Percentiles rank a stretch among this genome's conserved stretches.
phyloP scores from a whole-genome alignment of 2,329 filamentous ascomycete species.

The Tricladium varicosporioides region DNA sequence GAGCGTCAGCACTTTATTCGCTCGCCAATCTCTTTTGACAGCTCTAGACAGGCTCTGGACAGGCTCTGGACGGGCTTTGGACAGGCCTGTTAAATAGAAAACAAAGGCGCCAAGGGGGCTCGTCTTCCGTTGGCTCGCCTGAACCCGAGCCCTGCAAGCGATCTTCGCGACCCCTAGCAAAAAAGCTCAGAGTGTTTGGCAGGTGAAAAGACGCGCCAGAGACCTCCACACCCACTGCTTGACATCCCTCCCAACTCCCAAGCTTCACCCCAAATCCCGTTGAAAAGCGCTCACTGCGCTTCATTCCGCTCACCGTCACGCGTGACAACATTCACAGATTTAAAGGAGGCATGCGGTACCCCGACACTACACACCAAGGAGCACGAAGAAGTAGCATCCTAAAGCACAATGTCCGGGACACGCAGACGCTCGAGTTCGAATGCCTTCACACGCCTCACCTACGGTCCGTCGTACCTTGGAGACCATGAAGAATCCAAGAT shows the following conservation, averaged over 20 bases:
- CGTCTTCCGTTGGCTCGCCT: not conserved
- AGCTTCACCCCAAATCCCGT: not conserved
- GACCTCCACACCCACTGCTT: not conserved
- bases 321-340: not conserved
- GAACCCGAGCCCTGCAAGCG: not conserved
- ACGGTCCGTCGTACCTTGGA: not conserved
- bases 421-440: not conserved
- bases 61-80: no score
- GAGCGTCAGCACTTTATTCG: no score
- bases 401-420: not conserved
- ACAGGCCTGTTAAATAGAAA: no score
- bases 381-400: not conserved
- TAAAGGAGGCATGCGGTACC: not conserved
- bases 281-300: not conserved
- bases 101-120: no score
- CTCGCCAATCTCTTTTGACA: no score
- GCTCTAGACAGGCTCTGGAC: no score
- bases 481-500: slow-evolving; percentile 26
- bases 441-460: not conserved
- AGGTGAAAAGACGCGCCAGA: not conserved
- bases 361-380: not conserved
- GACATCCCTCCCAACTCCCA: not conserved
- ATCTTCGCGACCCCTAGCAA: not conserved
- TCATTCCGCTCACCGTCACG: not conserved
- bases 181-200: not conserved